These are phyloP conservation scores for Fraxinus nigra DNA, from an alignment of 305 asterid species.

Conservation along the genomic window DNA sequence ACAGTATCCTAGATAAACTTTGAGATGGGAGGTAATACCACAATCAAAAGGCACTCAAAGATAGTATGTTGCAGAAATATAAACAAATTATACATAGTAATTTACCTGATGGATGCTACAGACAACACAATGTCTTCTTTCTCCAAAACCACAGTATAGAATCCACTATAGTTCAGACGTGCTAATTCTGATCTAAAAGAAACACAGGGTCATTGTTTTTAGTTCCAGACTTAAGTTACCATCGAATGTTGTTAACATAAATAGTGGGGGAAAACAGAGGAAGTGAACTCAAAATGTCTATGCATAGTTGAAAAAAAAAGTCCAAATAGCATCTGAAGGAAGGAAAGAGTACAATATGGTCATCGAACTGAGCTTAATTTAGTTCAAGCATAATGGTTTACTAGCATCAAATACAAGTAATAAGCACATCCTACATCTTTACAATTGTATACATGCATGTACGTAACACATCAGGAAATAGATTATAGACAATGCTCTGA, in stretches of 20 bases:
- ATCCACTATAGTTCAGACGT: too few relatives aligned
- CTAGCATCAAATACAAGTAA: not conserved
- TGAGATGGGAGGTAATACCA: constrained; percentile 5
- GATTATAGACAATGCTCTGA: not conserved
- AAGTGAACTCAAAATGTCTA: not conserved
- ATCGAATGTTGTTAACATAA: not conserved
- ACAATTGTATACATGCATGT: not conserved
- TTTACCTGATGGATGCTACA: too few relatives aligned
- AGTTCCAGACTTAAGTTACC: too few relatives aligned
- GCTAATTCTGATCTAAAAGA: too few relatives aligned
- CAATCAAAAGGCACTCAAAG: not conserved
- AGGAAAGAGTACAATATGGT: not conserved
- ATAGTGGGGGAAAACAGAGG: not conserved
- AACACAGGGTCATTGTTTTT: too few relatives aligned
- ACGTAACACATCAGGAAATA: not conserved
- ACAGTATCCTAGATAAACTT: not conserved
- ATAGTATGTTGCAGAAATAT: not conserved
- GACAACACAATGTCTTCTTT: too few relatives aligned
- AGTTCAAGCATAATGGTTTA: not conserved
- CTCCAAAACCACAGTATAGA: too few relatives aligned
- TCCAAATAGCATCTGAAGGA: constrained; percentile 6
- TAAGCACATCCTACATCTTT: not conserved
- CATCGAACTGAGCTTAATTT: not conserved
- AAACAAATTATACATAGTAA: not conserved
- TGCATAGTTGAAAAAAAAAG: not conserved